Evolutionary conservation across 352 stramenopile genomes (phyloP), one percentile per base, ranked within the genome.

Genomic region (Pythium volutum): DNA sequence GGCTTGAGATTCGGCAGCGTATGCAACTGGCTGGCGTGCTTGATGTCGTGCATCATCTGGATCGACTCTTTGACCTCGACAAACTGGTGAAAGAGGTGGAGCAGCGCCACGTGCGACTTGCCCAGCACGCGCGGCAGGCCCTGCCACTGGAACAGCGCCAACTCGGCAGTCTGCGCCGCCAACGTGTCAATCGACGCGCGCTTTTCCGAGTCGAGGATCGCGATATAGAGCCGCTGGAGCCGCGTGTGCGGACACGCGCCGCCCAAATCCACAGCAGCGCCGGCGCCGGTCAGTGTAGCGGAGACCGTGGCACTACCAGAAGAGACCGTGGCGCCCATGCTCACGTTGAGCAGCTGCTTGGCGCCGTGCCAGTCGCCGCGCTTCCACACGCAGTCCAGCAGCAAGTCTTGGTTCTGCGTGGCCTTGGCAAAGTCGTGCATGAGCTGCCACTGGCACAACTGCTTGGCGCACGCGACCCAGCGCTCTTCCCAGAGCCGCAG

Each of bases 351-450:
- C 42, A 97, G 49, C 54, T 92, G 79, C 52, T 96, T 96, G 16
- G 89, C 80, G 29, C 79, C 78, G 41, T 80, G 77, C 92, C 92
- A 98, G 52, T 97, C 90, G 25, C 83, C 85, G 18, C 87, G 84
- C 74, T 97, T 98, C 88, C 87, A 97, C 18, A 88, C 88, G 45
- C 89, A 97, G 60, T 98, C 92, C n/a, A 97, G 65, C 45, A 97
- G 64, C 46, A 98, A 71, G 23, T 97, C 88, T 39, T 96, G 89
- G 71, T 98, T 96, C 55, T 97, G 84, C 31, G 91, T 95, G 33
- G 87, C 79, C 60, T 95, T 93, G 12, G 88, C 89, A 69, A 97
- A 97, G 51, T 97, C 87, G 63, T 94, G 88, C 82, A 98, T 91
- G 9, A 97, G 75, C 58, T 93, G 82, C 92, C 92, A 98, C 64